These are phyloP conservation scores for Melampsora abietis-canadensis DNA, from an alignment of 1,284 basidiomycete species.

Conservation along the genomic window DNA sequence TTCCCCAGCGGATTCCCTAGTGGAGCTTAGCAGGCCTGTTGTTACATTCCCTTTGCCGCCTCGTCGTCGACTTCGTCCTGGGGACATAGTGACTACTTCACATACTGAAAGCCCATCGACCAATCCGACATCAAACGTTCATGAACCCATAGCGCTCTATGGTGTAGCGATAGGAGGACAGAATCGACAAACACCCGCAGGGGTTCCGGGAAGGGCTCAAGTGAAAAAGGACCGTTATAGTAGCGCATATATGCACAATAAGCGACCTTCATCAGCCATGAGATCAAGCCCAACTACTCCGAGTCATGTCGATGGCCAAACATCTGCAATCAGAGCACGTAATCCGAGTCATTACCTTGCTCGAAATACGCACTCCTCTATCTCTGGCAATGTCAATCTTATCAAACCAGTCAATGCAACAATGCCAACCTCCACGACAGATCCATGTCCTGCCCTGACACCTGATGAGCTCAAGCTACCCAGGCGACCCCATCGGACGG, in stretches of 20 bases:
- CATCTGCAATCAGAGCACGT: not conserved
- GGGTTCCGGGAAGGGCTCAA: not conserved
- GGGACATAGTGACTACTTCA: not conserved
- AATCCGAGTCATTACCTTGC: not conserved
- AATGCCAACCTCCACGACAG: not conserved
- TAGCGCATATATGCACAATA: not conserved
- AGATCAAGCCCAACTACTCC: not conserved
- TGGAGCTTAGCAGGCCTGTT: not conserved
- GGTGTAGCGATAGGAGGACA: conserved; percentile 2
- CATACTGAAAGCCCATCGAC: not conserved
- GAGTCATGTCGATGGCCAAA: not conserved
- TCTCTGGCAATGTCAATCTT: conserved; percentile 1
- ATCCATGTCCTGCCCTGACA: not conserved
- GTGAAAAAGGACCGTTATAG: not conserved
- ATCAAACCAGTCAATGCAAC: not conserved
- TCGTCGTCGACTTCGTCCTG: conserved; percentile 3
- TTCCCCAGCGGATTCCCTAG: not conserved
- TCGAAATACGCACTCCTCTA: not conserved
- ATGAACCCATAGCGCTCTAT: conserved; percentile 3
- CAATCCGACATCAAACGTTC: not conserved
- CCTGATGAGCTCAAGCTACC: not conserved
- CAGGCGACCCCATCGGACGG: not conserved
- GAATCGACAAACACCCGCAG: not conserved
- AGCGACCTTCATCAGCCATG: not conserved
- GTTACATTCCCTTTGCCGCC: not conserved